These are phyloP conservation scores for Phytopythium mirpurense DNA, from an alignment of 352 stramenopile species.

Conservation along the genomic window DNA sequence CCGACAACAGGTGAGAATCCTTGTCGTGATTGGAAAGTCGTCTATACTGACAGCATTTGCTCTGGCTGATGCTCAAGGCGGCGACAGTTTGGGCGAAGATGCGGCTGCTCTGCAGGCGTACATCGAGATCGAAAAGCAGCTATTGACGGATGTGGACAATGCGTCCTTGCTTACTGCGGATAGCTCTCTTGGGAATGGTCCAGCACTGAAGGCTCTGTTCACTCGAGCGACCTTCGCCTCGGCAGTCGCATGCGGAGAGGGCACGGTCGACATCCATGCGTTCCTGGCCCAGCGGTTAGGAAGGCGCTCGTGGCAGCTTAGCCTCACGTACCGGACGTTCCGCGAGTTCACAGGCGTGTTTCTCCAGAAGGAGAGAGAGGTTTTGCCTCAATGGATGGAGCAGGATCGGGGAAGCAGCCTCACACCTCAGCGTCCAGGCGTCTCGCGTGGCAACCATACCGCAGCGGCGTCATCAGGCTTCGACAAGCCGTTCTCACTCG, in stretches of 20 bases:
- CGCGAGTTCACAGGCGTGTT: slow-evolving; percentile 20
- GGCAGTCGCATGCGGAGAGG: not conserved
- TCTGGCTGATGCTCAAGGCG: not conserved
- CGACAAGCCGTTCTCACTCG: slow-evolving; percentile 25
- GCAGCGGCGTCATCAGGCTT: slow-evolving; percentile 8
- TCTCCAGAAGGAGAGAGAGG: slow-evolving; percentile 17
- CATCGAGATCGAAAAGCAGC: slow-evolving; percentile 6
- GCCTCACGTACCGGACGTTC: not conserved
- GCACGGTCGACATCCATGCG: not conserved
- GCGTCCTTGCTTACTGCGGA: not conserved
- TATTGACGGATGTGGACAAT: not conserved
- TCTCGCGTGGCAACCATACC: not conserved
- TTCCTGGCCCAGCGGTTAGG: not conserved
- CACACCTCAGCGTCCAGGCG: not conserved
- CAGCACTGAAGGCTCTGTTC: not conserved
- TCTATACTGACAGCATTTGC: too few relatives aligned
- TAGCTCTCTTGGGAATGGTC: not conserved
- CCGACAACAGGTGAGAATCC: not conserved
- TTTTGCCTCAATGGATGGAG: slow-evolving; percentile 9
- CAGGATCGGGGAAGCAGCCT: not conserved
- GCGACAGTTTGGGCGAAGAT: too few relatives aligned
- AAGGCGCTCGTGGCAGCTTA: not conserved
- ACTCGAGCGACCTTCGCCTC: not conserved
- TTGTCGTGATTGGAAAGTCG: too few relatives aligned
- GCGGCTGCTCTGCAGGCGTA: not conserved